Evolutionary conservation across 2,329 filamentous ascomycete species (phyloP).

Genomic region (Colletotrichum chlorophyti): DNA sequence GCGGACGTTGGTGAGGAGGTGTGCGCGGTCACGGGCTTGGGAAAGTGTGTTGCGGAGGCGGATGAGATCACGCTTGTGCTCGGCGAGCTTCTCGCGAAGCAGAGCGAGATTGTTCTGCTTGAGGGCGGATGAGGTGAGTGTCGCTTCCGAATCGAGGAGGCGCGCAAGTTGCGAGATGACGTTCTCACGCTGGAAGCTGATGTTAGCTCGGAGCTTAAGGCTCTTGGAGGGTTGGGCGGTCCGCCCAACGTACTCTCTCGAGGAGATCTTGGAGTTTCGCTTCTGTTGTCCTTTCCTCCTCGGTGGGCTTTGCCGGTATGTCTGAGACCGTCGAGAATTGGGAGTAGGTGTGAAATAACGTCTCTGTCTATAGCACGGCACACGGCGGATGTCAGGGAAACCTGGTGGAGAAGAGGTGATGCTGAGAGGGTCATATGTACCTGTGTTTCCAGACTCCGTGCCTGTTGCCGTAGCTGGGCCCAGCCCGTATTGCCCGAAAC

Average conservation of each 20-base stretch:
- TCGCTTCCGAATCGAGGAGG: constrained; percentile 90
- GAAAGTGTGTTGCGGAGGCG: constrained; percentile 77
- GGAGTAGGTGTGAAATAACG: constrained; percentile 83
- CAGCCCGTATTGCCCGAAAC: constrained; percentile 72
- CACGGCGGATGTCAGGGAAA: constrained; percentile 22
- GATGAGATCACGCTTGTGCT: constrained; percentile 83
- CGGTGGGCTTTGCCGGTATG: constrained; percentile 81
- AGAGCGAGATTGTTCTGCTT: constrained; percentile 96
- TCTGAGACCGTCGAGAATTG: constrained; percentile 85
- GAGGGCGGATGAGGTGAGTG: constrained; percentile 86
- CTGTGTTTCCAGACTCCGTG: constrained; percentile 87
- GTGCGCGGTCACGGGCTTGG: constrained; percentile 84
- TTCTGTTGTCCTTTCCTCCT: constrained; percentile 84
- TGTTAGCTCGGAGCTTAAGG: neutral
- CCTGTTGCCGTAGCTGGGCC: constrained; percentile 94
- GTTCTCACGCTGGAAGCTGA: constrained; percentile 72
- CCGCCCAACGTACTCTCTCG: constrained; percentile 67
- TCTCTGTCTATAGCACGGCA: constrained; percentile 83
- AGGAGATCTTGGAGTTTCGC: constrained; percentile 83
- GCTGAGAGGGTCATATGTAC: constrained; percentile 54
- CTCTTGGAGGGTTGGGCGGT: neutral
- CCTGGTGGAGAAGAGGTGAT: neutral
- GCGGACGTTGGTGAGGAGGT: constrained; percentile 88
- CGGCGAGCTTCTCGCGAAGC: constrained; percentile 86
- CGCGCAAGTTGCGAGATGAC: constrained; percentile 84